A percentile compares a stretch with the other conserved stretches of the same genome.
These are phyloP conservation scores for Chamaecyparis obtusa DNA, from an alignment of 75 land plant genomes.

Conservation along the genomic window DNA sequence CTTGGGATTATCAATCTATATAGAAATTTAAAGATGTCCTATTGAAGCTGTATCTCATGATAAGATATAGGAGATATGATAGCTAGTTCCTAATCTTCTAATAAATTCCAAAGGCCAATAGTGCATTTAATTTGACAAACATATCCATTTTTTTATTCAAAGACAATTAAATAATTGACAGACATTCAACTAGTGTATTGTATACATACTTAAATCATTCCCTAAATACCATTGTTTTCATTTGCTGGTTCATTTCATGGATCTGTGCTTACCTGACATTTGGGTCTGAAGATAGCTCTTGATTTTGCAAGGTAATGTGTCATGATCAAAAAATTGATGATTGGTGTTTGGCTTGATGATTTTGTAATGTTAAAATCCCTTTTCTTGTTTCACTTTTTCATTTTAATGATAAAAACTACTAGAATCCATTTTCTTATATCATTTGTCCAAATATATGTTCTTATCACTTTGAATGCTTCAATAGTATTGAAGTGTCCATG, in stretches of 20 bases:
- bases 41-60: not conserved
- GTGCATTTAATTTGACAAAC: not conserved
- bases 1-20: not conserved
- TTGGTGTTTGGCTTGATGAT: not conserved
- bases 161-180: not conserved
- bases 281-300: slow-evolving; percentile 46
- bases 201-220: not conserved
- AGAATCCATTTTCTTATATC: not conserved
- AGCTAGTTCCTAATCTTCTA: not conserved
- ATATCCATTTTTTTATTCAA: not conserved
- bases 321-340: not conserved
- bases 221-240: not conserved
- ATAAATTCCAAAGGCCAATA: not conserved
- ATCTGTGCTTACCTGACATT: slow-evolving; percentile 29
- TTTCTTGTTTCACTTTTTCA: not conserved
- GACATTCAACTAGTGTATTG: not conserved
- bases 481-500: too few species aligned
- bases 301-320: slow-evolving; percentile 35
- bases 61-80: not conserved
- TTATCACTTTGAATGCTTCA: too few species aligned
- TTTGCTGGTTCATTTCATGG: slow-evolving; percentile 34
- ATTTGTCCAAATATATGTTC: not conserved
- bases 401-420: too few species aligned
- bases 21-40: not conserved
- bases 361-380: not conserved